These are phyloP conservation scores for Paulownia fortunei DNA, from an alignment of 257 asterid genomes.

Conservation along the genomic window DNA sequence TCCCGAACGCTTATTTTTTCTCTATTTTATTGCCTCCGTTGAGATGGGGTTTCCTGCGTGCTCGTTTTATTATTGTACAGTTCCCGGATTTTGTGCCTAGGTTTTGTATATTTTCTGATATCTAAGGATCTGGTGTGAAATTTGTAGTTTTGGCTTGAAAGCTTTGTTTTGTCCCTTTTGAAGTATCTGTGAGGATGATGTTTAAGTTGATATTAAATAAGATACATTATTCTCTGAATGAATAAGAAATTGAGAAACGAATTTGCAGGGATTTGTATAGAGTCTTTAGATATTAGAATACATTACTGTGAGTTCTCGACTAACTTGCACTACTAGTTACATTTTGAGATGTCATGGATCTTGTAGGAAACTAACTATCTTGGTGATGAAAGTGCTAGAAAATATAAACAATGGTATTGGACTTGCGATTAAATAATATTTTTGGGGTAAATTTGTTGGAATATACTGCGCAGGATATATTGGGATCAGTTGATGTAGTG, in stretches of 20 bases:
- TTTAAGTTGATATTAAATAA: not conserved
- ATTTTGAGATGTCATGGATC: not conserved
- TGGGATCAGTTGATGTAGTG: constrained; percentile 7
- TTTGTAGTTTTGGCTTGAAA: constrained; percentile 4
- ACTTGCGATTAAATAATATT: not conserved
- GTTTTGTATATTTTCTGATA: not conserved
- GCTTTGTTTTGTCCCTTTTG: constrained; percentile 1
- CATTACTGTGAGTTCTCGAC: not conserved
- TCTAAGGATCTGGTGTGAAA: constrained; percentile 35
- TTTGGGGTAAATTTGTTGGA: not conserved
- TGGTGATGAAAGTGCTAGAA: not conserved
- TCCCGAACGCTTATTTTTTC: not conserved
- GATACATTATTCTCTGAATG: not conserved
- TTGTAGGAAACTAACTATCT: not conserved
- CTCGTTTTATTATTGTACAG: not conserved
- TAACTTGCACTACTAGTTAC: not conserved
- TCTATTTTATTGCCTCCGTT: not conserved
- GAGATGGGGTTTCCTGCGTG: constrained; percentile 9
- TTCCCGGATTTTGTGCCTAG: constrained; percentile 10
- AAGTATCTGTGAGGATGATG: constrained; percentile 2
- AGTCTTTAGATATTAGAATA: constrained; percentile 7
- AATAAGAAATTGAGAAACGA: not conserved
- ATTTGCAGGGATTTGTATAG: not conserved
- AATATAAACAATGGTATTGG: not conserved
- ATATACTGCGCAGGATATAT: not conserved